These are phyloP conservation scores for Aaosphaeria arxii DNA, from an alignment of 2,329 filamentous ascomycete genomes.

Conservation along the genomic window DNA sequence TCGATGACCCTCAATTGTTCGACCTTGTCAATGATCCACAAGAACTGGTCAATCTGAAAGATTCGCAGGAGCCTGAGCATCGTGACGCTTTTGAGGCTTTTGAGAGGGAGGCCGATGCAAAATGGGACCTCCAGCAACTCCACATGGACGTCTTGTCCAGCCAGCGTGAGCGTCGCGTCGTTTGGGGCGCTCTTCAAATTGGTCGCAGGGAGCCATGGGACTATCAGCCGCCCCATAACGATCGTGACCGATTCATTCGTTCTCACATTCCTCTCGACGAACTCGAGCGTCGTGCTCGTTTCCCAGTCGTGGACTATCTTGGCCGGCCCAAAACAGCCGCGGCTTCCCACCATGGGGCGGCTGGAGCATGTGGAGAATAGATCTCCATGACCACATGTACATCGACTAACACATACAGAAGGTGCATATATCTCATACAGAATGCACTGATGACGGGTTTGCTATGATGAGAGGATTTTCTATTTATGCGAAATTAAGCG, in stretches of 20 bases:
- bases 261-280: slow-evolving; percentile 78
- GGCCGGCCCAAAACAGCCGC: slow-evolving; percentile 36
- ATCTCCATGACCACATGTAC: neutral
- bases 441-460: too few species aligned
- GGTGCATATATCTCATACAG: too few species aligned
- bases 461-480: too few species aligned
- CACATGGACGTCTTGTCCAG: slow-evolving; percentile 70
- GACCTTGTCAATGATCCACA: slow-evolving; percentile 73
- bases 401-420: too few species aligned
- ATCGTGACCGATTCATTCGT: slow-evolving; percentile 75
- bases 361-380: slow-evolving; percentile 34
- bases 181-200: slow-evolving; percentile 75
- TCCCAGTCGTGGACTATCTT: slow-evolving; percentile 54
- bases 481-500: too few species aligned
- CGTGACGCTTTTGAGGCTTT: slow-evolving; percentile 57
- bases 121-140: slow-evolving; percentile 80
- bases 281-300: slow-evolving; percentile 72
- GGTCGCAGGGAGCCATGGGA: slow-evolving; percentile 75
- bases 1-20: slow-evolving; percentile 80
- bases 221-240: slow-evolving; percentile 71
- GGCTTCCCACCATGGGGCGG: slow-evolving; percentile 32
- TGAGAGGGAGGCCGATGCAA: slow-evolving; percentile 66
- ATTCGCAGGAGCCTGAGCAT: slow-evolving; percentile 36
- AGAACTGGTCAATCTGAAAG: slow-evolving; percentile 70
- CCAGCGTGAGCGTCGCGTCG: slow-evolving; percentile 74